Evolutionary conservation across 1,284 basidiomycete species (phyloP).

Genomic region (Schizophyllum amplum): DNA sequence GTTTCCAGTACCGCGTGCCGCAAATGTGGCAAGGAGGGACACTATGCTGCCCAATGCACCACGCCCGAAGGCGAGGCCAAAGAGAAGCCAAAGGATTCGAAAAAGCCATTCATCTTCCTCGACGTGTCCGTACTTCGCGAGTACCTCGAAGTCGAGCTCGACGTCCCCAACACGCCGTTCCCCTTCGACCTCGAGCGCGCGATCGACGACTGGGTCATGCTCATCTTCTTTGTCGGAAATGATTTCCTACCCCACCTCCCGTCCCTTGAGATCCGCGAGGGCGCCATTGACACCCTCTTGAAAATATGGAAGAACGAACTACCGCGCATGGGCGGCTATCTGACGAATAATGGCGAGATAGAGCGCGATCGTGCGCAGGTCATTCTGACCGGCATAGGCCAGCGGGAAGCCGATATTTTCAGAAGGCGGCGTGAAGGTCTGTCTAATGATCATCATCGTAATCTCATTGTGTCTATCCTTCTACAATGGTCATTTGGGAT

Average conservation of each 20-base stretch:
- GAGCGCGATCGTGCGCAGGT: conserved; percentile 84
- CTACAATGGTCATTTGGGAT: background rate
- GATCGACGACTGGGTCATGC: conserved; percentile 99
- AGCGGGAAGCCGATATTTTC: conserved; percentile 95
- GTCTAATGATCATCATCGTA: conserved; percentile 23
- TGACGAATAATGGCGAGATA: conserved; percentile 91
- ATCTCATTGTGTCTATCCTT: conserved; percentile 4
- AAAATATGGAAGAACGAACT: conserved; percentile 94
- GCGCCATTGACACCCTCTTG: conserved; percentile 94
- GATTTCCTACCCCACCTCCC: conserved; percentile 99
- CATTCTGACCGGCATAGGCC: conserved; percentile 91
- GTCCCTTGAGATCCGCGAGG: conserved; percentile 97
- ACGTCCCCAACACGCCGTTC: conserved; percentile 72
- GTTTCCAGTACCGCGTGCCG: conserved; percentile 74
- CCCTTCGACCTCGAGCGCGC: conserved; percentile 95
- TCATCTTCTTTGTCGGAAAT: conserved; percentile 99
- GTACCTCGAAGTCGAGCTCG: conserved; percentile 94
- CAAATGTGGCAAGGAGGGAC: conserved; percentile 90
- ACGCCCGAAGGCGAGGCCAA: conserved; percentile 60
- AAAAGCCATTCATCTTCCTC: conserved; percentile 99
- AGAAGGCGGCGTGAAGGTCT: conserved; percentile 83
- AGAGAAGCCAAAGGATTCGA: conserved; percentile 36
- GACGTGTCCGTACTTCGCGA: conserved; percentile 94
- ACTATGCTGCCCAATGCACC: conserved; percentile 91
- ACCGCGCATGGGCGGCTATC: conserved; percentile 92